Evolutionary conservation across 441 rosid genomes (phyloP).

Genomic region (Theobroma grandiflorum): DNA sequence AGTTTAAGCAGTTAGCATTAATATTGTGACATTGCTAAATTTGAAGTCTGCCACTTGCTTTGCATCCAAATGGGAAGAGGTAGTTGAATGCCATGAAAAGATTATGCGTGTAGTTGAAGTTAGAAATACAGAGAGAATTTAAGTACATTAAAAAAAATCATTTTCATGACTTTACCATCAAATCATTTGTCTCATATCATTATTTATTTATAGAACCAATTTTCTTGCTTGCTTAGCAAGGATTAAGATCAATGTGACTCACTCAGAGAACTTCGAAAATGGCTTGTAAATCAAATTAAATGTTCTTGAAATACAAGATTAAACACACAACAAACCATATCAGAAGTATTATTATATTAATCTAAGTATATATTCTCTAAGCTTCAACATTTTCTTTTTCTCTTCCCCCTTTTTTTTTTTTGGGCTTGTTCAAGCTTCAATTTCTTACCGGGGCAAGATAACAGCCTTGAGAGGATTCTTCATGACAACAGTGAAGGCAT

Average conservation of each 20-base stretch:
- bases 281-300: not conserved
- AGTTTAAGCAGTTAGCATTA: not conserved
- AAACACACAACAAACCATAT: not conserved
- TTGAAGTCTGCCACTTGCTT: not conserved
- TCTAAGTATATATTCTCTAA: not conserved
- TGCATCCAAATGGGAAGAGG: no score
- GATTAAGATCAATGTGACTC: not conserved
- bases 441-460: constrained; percentile 52
- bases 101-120: no score
- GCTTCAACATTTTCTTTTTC: not conserved
- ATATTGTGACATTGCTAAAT: not conserved
- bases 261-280: not conserved
- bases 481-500: constrained; percentile 92
- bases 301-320: not conserved
- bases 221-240: not conserved
- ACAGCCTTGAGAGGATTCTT: constrained; percentile 79
- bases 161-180: no score
- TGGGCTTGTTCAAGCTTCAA: not conserved
- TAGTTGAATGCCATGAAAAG: no score
- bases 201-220: no score
- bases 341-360: not conserved
- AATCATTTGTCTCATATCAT: no score
- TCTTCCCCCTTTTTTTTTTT: not conserved
- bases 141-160: no score
- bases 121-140: no score